phyloP scores from a whole-genome alignment of 805 yeast species.

The Ogataea neopini region DNA sequence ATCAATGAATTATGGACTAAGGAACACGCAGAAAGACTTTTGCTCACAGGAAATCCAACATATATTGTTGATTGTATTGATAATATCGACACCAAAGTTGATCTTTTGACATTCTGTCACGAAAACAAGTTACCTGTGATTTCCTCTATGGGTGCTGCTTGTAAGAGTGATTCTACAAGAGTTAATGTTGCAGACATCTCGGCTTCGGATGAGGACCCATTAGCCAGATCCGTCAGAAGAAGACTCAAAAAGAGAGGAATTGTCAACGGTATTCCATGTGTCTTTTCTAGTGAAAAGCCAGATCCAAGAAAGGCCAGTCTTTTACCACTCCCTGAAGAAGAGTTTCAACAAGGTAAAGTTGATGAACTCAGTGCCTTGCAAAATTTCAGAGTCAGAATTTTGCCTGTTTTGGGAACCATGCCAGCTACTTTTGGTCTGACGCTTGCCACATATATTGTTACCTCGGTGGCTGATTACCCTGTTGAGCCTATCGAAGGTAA shows the following conservation, averaged over 20 bases:
- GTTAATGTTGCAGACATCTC: slow-evolving; percentile 87
- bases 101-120: slow-evolving; percentile 73
- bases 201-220: slow-evolving; percentile 89
- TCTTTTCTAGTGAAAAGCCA: slow-evolving; percentile 94
- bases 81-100: slow-evolving; percentile 95
- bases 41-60: slow-evolving; percentile 61
- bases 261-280: slow-evolving; percentile 73
- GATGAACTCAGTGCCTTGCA: slow-evolving; percentile 84
- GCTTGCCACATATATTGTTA: slow-evolving; percentile 79
- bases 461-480: slow-evolving; percentile 83
- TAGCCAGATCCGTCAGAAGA: slow-evolving; percentile 84
- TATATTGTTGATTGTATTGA: slow-evolving; percentile 94
- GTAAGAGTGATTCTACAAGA: slow-evolving; percentile 93
- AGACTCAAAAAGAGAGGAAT: slow-evolving; percentile 81
- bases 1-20: slow-evolving; percentile 75
- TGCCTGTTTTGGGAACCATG: slow-evolving; percentile 95
- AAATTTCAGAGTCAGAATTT: slow-evolving; percentile 89
- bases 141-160: slow-evolving; percentile 96
- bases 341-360: slow-evolving; percentile 76
- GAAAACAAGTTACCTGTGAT: slow-evolving; percentile 63
- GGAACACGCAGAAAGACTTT: slow-evolving; percentile 61
- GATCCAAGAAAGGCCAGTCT: slow-evolving; percentile 90
- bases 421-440: slow-evolving; percentile 96
- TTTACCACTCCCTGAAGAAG: slow-evolving; percentile 82
- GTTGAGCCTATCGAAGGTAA: slow-evolving; percentile 90